Evolutionary conservation across 306 rosid genomes (phyloP), one percentile per base, ranked within the genome.

Genomic region (Mucuna pruriens): DNA sequence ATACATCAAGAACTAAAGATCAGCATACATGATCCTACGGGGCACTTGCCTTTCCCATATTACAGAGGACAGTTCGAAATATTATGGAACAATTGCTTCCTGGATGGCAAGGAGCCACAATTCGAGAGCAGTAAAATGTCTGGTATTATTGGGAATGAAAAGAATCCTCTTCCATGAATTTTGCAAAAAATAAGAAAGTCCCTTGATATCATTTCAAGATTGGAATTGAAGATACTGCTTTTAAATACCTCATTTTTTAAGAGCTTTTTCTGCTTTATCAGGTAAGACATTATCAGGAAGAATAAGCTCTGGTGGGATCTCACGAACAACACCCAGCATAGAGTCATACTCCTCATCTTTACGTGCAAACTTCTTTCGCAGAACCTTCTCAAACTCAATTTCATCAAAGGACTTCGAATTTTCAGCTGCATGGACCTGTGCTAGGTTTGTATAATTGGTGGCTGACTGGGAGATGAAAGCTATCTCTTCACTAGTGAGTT

Each of bases 371-470:
- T 93, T 95, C 95, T 93, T 95, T 79, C 93, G 86, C 46, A 95
- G 84, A 34, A 82, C 94, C 92, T 95, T 95, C 90, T 93, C 97
- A 77, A 93, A 87, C 83, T 91, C 97, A 17, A 93, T 88, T 81
- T 90, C 95, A 48, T 93, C 98, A 6, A 81, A 89, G 49, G 92
- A 51, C 82, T 95, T 95, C 0, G 91, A 88, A 63, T 95, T 93
- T 76, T 95, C 99, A 36, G 98, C 93, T 54, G 98, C 98, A 85
- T 95, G 99, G 67, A 88, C 99, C 87, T 92, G 96, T 76, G 99
- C 97, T 80, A 93, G 88, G 90, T 88, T 93, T 76, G 91, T 63
- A 68, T 95, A 95, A 62, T 93, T 91, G 78, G 78, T 42, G 82
- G 98, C 97, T 1, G 97, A 93, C 82, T 93, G 93, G 76, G 94